These are phyloP conservation scores for Xerocomus spinulosus DNA, from an alignment of 768 basidiomycete genomes.

Conservation along the genomic window DNA sequence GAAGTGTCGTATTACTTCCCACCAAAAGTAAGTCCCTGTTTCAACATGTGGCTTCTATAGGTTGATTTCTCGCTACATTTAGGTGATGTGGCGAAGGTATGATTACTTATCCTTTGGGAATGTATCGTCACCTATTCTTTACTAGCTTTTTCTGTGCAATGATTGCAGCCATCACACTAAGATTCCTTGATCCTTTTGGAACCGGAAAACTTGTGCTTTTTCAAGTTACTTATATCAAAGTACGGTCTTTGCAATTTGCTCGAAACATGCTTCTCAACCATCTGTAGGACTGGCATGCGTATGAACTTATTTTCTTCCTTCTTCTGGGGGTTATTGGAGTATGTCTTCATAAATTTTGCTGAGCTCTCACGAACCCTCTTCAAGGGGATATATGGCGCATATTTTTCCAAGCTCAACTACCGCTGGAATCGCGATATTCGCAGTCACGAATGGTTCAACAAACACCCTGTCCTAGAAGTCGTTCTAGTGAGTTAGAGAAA, in stretches of 20 bases:
- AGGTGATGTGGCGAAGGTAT: slow-evolving; percentile 94
- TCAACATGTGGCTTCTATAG: background rate
- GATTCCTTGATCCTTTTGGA: slow-evolving; percentile 92
- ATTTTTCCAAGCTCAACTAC: slow-evolving; percentile 88
- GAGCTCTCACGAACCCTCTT: slow-evolving; percentile 6
- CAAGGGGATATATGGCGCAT: slow-evolving; percentile 91
- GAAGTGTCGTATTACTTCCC: slow-evolving; percentile 98
- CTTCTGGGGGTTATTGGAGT: slow-evolving; percentile 88
- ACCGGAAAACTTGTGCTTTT: slow-evolving; percentile 92
- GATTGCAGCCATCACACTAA: slow-evolving; percentile 92
- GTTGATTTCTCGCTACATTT: slow-evolving; percentile 2
- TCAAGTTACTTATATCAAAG: slow-evolving; percentile 86
- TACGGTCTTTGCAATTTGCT: slow-evolving; percentile 19
- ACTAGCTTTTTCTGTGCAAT: slow-evolving; percentile 96
- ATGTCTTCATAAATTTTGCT: slow-evolving; percentile 22
- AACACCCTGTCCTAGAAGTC: slow-evolving; percentile 81
- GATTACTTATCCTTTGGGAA: slow-evolving; percentile 7
- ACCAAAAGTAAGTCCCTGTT: slow-evolving; percentile 56
- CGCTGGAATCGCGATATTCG: slow-evolving; percentile 84
- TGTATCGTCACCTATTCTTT: slow-evolving; percentile 11
- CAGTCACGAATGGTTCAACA: slow-evolving; percentile 73
- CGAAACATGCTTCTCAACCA: slow-evolving; percentile 3
- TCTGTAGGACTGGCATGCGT: slow-evolving; percentile 86
- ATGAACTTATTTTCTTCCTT: slow-evolving; percentile 82
- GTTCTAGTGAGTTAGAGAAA: slow-evolving; percentile 50